Conservation (phyloP, 129 eudicot species). For the Pittosporum tobira region DNA sequence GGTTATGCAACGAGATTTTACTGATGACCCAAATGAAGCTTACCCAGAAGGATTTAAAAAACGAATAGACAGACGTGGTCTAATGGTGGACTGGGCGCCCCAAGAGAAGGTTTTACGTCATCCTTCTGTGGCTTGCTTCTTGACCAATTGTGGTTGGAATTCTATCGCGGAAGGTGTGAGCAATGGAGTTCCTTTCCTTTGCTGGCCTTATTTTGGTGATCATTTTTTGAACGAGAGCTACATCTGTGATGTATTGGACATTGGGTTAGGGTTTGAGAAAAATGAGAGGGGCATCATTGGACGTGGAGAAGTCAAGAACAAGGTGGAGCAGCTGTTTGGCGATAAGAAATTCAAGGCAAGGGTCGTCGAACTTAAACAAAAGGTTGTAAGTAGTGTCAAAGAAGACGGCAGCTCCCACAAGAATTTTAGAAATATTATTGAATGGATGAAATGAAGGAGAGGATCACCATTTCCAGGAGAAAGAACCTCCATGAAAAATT, state of each 20-base stretch:
- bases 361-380: conserved; percentile 24
- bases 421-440: too few species aligned
- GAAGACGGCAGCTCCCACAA: conserved; percentile 26
- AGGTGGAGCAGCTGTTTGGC: conserved; percentile 33
- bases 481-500: too few species aligned
- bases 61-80: conserved; percentile 30
- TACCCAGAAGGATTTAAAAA: conserved; percentile 37
- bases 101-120: too few species aligned
- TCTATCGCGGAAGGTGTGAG: conserved; percentile 58
- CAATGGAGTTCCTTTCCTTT: conserved; percentile 51
- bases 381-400: conserved; percentile 1
- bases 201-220: conserved; percentile 69
- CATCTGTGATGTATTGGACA: conserved; percentile 43
- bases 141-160: conserved; percentile 72
- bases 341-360: conserved; percentile 17
- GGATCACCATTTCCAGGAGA: too few species aligned
- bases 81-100: conserved; percentile 47
- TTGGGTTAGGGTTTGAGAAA: conserved; percentile 34
- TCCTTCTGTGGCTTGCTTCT: conserved; percentile 55
- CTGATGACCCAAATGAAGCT: not conserved
- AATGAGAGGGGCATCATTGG: conserved; percentile 36
- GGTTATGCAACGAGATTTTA: too few species aligned
- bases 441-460: conserved; percentile 29
- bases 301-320: conserved; percentile 28
- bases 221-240: conserved; percentile 44